Evolutionary conservation across 805 yeast genomes (phyloP), one percentile per base, ranked within the genome.

Genomic region (Suhomyces canberraensis): DNA sequence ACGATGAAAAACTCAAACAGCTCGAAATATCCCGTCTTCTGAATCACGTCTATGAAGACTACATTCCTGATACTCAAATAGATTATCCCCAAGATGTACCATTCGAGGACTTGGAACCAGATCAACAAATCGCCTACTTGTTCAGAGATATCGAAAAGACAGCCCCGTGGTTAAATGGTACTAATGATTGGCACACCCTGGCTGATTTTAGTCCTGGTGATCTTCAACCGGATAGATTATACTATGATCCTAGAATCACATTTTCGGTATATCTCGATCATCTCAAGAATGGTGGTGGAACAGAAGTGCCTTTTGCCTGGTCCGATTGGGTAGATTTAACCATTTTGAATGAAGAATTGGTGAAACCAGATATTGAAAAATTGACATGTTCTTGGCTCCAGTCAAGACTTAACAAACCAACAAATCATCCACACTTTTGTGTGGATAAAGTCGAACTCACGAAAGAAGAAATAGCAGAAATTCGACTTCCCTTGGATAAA

Each of bases 241-340:
- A 14, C 31, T 44, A 31, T 27, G 58, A 52, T 33, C 56, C 58
- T 8, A 41, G 58, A 17, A 39, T 50, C 37, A 52, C 58, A 7
- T 24, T 51, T 4, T 26, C 51, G 7, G 48, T 51, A n/a, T 52
- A 51, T 35, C 37, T 38, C 16, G 24, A 34, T 8, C 45, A 37
- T 13, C 16, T 44, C 8, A 21, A 17, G 13, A 26, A 25, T 18
- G 35, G 24, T 13, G 18, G 27, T 19, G 14, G 16, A 30, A 27
- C 33, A 11, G 41, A 48, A 30, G 36, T 56, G 35, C 58, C 65
- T 3, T 54, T 54, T 29, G 47, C 50, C 25, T 54, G 59, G 59
- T 36, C 51, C 1, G 59, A 54, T 41, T 54, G 59, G 59, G 51
- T 48, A 9, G 58, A 54, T 33, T 36, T 51, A 43, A 39, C 45